Conservation (phyloP, 495 filamentous ascomycete species). For the Aspergillus nidulans region DNA sequence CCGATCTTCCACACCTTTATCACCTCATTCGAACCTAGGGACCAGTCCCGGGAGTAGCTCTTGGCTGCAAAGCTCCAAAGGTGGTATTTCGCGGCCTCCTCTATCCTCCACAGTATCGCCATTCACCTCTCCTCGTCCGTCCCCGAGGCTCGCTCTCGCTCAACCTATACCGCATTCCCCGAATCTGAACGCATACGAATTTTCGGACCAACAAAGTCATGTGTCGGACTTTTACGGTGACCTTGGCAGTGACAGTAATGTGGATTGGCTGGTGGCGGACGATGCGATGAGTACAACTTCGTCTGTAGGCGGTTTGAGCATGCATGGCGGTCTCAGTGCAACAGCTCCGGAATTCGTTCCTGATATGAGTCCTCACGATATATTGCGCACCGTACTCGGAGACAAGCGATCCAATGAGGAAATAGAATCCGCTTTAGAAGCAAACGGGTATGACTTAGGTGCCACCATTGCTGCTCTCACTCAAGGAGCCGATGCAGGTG, state of each 20-base stretch:
- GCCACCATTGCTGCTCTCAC: conserved; percentile 85
- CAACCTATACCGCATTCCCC: conserved; percentile 97
- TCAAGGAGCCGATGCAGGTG: conserved; percentile 46
- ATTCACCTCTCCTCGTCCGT: conserved; percentile 91
- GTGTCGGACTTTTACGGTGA: conserved; percentile 85
- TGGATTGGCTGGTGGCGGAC: conserved; percentile 94
- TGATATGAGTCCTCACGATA: conserved; percentile 98
- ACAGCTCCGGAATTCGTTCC: conserved; percentile 76
- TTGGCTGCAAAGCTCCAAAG: conserved; percentile 66
- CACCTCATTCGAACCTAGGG: conserved; percentile 67
- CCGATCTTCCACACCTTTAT: conserved; percentile 73
- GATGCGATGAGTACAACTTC: conserved; percentile 73
- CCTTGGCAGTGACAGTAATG: conserved; percentile 78
- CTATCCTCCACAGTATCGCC: conserved; percentile 61
- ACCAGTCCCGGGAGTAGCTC: conserved; percentile 75
- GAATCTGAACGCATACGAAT: conserved; percentile 89
- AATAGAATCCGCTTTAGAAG: conserved; percentile 81
- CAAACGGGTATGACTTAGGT: conserved; percentile 87
- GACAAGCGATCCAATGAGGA: conserved; percentile 88
- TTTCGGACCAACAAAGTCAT: conserved; percentile 67
- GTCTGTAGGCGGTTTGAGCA: conserved; percentile 59
- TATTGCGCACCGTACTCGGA: conserved; percentile 90
- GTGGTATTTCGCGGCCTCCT: conserved; percentile 61
- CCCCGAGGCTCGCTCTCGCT: conserved; percentile 85
- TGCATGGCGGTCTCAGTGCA: conserved; percentile 64